Conservation (phyloP, 1,284 basidiomycete genomes). For the Coriolopsis trogii region DNA sequence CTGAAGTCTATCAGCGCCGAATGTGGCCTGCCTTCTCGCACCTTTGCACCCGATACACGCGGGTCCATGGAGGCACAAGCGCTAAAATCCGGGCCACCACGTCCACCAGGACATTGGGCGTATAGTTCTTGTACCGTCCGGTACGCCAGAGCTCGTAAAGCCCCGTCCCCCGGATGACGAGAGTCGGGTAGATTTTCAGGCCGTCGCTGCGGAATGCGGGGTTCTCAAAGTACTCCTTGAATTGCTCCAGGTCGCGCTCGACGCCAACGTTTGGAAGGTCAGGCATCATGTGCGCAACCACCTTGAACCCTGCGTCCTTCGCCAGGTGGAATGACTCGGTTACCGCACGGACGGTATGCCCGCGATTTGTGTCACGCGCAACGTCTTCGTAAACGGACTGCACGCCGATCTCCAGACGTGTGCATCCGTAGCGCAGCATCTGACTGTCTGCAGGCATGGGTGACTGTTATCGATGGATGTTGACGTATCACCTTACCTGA, state of each 20-base stretch:
- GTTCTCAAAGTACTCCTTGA: conserved; percentile 99
- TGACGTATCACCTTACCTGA: conserved; percentile 56
- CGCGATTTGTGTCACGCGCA: conserved; percentile 96
- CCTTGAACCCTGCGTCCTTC: conserved; percentile 99
- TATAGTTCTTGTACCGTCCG: conserved; percentile 98
- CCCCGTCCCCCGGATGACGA: conserved; percentile 98
- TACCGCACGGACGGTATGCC: conserved; percentile 97
- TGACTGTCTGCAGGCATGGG: conserved; percentile 60
- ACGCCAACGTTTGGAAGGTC: conserved; percentile 97
- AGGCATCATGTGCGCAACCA: conserved; percentile 99
- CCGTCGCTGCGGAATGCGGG: conserved; percentile 97
- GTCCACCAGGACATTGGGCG: conserved; percentile 96
- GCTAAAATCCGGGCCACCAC: conserved; percentile 96
- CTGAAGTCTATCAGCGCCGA: conserved; percentile 6
- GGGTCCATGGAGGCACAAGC: conserved; percentile 97
- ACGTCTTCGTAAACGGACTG: conserved; percentile 99
- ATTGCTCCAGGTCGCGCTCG: conserved; percentile 97
- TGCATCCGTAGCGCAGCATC: conserved; percentile 99
- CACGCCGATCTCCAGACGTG: conserved; percentile 96
- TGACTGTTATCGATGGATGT: conserved; percentile 5
- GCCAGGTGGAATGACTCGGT: conserved; percentile 98
- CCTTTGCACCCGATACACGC: conserved; percentile 98
- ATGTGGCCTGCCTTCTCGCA: conserved; percentile 30
- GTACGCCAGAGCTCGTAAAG: conserved; percentile 97
- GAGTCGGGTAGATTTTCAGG: conserved; percentile 97